phyloP scores from a whole-genome alignment of 495 filamentous ascomycete genomes.

The Oidiodendron maius region DNA sequence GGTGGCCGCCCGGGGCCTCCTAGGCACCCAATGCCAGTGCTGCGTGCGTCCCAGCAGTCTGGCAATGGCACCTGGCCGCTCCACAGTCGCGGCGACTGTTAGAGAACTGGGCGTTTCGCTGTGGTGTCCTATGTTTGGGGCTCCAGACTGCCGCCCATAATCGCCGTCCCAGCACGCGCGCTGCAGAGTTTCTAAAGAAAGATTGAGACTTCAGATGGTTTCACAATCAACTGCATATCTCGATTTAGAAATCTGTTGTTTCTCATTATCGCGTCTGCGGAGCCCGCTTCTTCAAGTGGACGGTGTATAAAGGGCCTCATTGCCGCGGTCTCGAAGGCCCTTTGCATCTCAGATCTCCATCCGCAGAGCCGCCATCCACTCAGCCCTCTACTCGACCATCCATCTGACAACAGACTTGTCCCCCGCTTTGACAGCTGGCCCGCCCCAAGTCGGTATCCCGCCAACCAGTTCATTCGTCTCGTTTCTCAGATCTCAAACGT shows the following conservation, averaged over 20 bases:
- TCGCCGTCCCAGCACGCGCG: too few species aligned
- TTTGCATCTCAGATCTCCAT: constrained; percentile 4
- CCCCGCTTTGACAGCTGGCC: too few species aligned
- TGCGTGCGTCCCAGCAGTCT: too few species aligned
- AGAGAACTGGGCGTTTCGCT: too few species aligned
- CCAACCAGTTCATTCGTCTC: constrained; percentile 15
- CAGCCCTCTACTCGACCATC: not conserved
- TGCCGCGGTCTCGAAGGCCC: constrained; percentile 9
- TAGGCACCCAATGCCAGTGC: too few species aligned
- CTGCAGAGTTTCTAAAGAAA: constrained; percentile 10
- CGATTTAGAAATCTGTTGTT: constrained; percentile 11
- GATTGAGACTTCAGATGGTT: constrained; percentile 7
- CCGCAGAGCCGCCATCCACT: constrained; percentile 8
- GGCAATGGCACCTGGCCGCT: too few species aligned
- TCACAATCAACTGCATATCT: constrained; percentile 14
- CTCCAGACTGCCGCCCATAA: too few species aligned
- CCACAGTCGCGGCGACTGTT: too few species aligned
- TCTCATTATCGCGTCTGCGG: not conserved
- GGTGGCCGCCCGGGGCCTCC: too few species aligned
- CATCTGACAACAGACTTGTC: constrained; percentile 6
- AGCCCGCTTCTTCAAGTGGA: constrained; percentile 4
- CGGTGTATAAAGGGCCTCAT: constrained; percentile 19
- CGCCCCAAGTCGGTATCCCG: constrained; percentile 3
- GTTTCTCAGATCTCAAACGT: constrained; percentile 7
- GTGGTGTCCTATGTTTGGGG: too few species aligned